Conservation (phyloP, 1,139 yeast genomes). For the Sugiyamaella xylanicola region DNA sequence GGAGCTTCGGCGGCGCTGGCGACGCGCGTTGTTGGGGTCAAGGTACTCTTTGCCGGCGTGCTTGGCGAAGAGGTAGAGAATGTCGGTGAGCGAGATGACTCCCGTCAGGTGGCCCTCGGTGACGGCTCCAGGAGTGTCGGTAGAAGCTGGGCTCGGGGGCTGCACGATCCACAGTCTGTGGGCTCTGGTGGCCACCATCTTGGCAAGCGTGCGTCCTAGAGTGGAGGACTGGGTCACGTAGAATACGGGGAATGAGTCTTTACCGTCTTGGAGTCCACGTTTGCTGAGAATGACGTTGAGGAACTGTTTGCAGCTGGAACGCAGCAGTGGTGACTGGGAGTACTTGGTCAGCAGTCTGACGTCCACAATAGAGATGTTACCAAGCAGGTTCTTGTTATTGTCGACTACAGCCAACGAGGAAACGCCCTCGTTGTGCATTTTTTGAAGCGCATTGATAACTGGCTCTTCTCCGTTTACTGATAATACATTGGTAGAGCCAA, state of each 20-base stretch:
- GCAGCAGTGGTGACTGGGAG: constrained; percentile 75
- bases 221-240: constrained; percentile 81
- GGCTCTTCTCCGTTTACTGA: constrained; percentile 84
- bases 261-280: constrained; percentile 90
- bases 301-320: constrained; percentile 83
- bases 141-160: constrained; percentile 24
- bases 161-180: constrained; percentile 95
- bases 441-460: constrained; percentile 79
- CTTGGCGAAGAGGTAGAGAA: constrained; percentile 76
- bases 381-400: constrained; percentile 68
- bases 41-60: constrained; percentile 65
- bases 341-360: constrained; percentile 84
- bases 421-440: constrained; percentile 82
- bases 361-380: constrained; percentile 92
- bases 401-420: constrained; percentile 96
- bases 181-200: constrained; percentile 90
- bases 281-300: constrained; percentile 81
- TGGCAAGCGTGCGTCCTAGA: constrained; percentile 87
- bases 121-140: constrained; percentile 33
- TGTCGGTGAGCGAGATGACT: constrained; percentile 88
- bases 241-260: constrained; percentile 95
- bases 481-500: constrained; percentile 70
- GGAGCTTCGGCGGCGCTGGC: constrained; percentile 70
- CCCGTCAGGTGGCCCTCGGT: constrained; percentile 61
- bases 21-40: constrained; percentile 83